Evolutionary conservation across 192 early-diverging fungal genomes (phyloP).

Genomic region (Coemansia sp.): DNA sequence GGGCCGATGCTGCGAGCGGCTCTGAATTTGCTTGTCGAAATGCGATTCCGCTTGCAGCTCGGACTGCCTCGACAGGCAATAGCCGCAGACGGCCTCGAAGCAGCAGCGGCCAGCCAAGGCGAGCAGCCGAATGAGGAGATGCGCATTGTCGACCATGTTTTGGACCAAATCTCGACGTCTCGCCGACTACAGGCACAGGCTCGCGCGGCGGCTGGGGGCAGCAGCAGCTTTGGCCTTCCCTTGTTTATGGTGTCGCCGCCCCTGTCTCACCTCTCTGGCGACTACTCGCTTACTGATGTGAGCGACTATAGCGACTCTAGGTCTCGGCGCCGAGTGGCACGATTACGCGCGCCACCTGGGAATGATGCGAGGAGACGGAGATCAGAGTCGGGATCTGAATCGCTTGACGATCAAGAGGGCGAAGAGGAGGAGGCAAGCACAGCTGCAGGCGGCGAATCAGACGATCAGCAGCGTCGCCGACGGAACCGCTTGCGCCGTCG

Average conservation of each 20-base stretch:
- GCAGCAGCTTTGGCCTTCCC: conserved; percentile 23
- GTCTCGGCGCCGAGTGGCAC: neutral
- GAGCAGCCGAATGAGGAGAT: conserved; percentile 18
- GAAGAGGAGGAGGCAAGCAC: neutral
- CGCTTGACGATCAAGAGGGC: neutral
- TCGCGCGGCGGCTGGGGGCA: neutral
- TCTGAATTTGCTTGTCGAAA: conserved; percentile 45
- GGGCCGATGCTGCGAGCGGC: conserved; percentile 50
- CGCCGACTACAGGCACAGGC: conserved; percentile 13
- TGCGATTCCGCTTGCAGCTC: conserved; percentile 49
- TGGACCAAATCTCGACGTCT: conserved; percentile 40
- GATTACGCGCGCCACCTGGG: neutral
- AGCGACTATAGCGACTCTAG: neutral
- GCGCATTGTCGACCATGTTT: conserved; percentile 38
- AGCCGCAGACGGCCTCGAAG: neutral
- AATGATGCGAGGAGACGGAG: neutral
- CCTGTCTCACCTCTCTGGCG: neutral
- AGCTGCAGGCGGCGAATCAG: neutral
- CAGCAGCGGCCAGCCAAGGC: neutral
- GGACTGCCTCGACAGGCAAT: conserved; percentile 24
- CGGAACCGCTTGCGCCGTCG: neutral
- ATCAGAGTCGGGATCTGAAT: neutral
- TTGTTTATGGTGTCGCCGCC: conserved; percentile 37
- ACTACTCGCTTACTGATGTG: neutral
- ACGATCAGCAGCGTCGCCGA: neutral